Base-by-base conservation (phyloP, 179 eudicot genomes). In the Spinacia oleracea region DNA sequence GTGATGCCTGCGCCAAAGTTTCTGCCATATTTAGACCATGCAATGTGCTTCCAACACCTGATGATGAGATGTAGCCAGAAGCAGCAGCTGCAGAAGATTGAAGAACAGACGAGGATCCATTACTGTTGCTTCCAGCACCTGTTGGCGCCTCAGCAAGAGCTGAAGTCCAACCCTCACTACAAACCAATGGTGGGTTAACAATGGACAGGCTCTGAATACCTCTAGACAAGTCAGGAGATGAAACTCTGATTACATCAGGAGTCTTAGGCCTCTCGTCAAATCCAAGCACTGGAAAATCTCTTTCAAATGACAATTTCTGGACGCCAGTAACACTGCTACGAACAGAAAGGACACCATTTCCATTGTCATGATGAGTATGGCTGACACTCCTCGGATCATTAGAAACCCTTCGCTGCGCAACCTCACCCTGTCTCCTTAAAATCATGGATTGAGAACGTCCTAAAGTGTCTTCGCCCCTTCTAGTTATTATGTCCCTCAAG, bases 1-100 rank as follows among this genome's bases (percentile, higher is more conserved):
- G 72, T 56, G 97, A 86, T 65, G 91, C 88, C 81, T 89, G 96
- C 75, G 81, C 91, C 80, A 94, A 84, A 66, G 97, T 83, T 83
- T 92, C 94, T 42, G 98, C 98, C 98, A 94, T 94, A 75, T 90
- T 94, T 27, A 89, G 91, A 73, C 89, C 90, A 74, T 58, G 50
- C 42, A 80, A 31, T 42, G 75, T 63, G 81, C 83, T 83, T 51
- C 79, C 71, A 51, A 79, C 73, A 81, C 73, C 81, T 63, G 87
- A 74, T 23, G 78, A 40, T 42, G 86, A 78, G 59, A 25, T 31
- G 27, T 76, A 48, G 45, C 69, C 29, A 79, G 82, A 62, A 69
- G 67, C 69, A 74, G 70, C 78, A 62, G 88, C n/a, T 55, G 71
- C 74, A 67, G 56, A 31, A 12, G 82, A 34, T 78, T 74, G 89